These are phyloP conservation scores for Penicillium aurantiogriseum DNA, from an alignment of 2,329 filamentous ascomycete species.

Conservation along the genomic window DNA sequence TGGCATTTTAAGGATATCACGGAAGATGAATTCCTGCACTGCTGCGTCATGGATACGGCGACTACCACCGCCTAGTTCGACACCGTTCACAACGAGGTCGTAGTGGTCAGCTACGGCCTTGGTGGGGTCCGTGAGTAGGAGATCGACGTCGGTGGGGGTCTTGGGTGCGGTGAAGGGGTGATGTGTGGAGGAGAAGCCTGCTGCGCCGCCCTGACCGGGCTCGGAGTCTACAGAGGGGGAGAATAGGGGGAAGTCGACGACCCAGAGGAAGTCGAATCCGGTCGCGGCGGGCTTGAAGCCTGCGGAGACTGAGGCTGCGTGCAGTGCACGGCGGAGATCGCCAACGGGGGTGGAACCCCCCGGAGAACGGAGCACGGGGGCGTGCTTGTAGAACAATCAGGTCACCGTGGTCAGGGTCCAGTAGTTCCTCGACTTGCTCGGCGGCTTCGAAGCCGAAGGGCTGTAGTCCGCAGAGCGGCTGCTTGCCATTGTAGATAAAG, in stretches of 20 bases:
- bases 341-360: slow-evolving; percentile 75
- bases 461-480: slow-evolving; percentile 73
- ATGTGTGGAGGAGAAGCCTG: slow-evolving; percentile 83
- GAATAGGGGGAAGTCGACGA: slow-evolving; percentile 90
- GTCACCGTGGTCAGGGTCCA: slow-evolving; percentile 67
- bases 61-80: slow-evolving; percentile 90
- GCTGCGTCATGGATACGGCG: slow-evolving; percentile 83
- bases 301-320: slow-evolving; percentile 65
- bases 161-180: slow-evolving; percentile 94
- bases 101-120: slow-evolving; percentile 81
- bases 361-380: slow-evolving; percentile 60
- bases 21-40: slow-evolving; percentile 81
- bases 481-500: slow-evolving; percentile 69
- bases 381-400: slow-evolving; percentile 80
- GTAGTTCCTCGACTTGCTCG: slow-evolving; percentile 54
- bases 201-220: slow-evolving; percentile 76
- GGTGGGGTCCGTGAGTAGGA: slow-evolving; percentile 70
- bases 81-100: slow-evolving; percentile 91
- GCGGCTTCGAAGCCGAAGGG: slow-evolving; percentile 72
- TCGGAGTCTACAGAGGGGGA: slow-evolving; percentile 65
- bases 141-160: slow-evolving; percentile 66
- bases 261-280: slow-evolving; percentile 74
- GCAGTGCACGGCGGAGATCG: slow-evolving; percentile 67
- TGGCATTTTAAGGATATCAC: slow-evolving; percentile 77
- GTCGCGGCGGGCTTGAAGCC: slow-evolving; percentile 53